A percentile compares a stretch with the other conserved stretches of the same genome.
Conservation (phyloP, 495 filamentous ascomycete genomes). For the Penicillium egyptiacum region DNA sequence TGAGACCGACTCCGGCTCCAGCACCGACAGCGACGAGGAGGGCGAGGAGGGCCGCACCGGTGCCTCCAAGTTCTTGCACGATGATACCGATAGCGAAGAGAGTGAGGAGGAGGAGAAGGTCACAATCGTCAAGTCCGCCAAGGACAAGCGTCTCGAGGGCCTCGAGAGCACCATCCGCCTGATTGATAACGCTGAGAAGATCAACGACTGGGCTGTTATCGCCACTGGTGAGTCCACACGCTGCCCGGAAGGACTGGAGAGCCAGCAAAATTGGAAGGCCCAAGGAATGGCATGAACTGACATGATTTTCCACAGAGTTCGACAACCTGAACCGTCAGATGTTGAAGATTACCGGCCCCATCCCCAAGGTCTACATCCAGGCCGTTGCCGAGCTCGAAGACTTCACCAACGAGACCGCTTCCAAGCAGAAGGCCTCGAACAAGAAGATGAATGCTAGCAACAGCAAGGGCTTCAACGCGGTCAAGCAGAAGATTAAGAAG, state of each 20-base stretch:
- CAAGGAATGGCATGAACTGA: conserved; percentile 20
- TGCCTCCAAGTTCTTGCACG: conserved; percentile 76
- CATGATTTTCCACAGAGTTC: conserved; percentile 65
- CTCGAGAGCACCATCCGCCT: conserved; percentile 82
- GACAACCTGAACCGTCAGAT: conserved; percentile 96
- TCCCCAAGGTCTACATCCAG: conserved; percentile 89
- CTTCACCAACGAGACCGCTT: conserved; percentile 86
- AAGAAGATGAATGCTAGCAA: conserved; percentile 99
- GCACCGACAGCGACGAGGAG: conserved; percentile 61
- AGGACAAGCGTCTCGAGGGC: conserved; percentile 94
- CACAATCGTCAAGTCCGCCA: conserved; percentile 90
- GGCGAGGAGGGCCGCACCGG: conserved; percentile 66
- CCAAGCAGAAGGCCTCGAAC: conserved; percentile 91
- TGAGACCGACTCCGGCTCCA: conserved; percentile 34
- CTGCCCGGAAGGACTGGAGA: conserved; percentile 2
- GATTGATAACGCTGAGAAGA: conserved; percentile 96
- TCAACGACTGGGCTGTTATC: conserved; percentile 94
- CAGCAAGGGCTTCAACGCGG: conserved; percentile 88
- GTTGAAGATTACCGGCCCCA: conserved; percentile 70
- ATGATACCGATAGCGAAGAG: conserved; percentile 74
- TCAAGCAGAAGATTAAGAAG: conserved; percentile 96
- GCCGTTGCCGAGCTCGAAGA: conserved; percentile 92
- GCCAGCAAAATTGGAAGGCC: conserved; percentile 10
- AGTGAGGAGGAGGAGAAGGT: conserved; percentile 79
- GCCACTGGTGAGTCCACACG: conserved; percentile 65